Evolutionary conservation across 495 filamentous ascomycete genomes (phyloP).

Genomic region (Aspergillus heteromorphus): DNA sequence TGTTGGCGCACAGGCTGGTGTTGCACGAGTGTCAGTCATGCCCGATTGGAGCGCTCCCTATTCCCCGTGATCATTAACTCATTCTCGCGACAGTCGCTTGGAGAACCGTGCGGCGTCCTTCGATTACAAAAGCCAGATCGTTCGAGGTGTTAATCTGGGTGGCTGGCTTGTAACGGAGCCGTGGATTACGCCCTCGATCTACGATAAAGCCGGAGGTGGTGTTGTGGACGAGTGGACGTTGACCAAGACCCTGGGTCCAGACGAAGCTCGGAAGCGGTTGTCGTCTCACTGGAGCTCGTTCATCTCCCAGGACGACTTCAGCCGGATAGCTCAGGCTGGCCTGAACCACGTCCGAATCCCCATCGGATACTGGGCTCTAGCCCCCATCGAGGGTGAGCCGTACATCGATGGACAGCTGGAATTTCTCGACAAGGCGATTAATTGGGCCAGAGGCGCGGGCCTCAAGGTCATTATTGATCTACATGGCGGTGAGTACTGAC

Average conservation of each 20-base stretch:
- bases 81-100: constrained; percentile 24
- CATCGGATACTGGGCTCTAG: constrained; percentile 72
- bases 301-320: constrained; percentile 64
- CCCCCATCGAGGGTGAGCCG: constrained; percentile 54
- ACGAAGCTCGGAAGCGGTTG: constrained; percentile 42
- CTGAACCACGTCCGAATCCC: constrained; percentile 77
- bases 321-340: constrained; percentile 57
- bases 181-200: constrained; percentile 65
- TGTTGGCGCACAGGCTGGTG: constrained; percentile 25
- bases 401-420: constrained; percentile 69
- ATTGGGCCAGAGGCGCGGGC: constrained; percentile 59
- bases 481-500: constrained; percentile 57
- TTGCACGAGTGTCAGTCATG: constrained; percentile 27
- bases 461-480: constrained; percentile 67
- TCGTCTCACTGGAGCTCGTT: constrained; percentile 56
- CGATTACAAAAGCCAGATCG: constrained; percentile 40
- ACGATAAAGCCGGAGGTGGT: constrained; percentile 40
- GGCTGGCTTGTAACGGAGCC: constrained; percentile 56
- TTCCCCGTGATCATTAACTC: constrained; percentile 2
- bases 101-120: constrained; percentile 31
- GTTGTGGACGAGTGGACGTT: constrained; percentile 64
- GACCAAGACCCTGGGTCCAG: constrained; percentile 44
- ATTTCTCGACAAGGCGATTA: constrained; percentile 60
- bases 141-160: constrained; percentile 54
- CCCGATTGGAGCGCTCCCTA: neutral